A percentile compares a stretch with the other conserved stretches of the same genome.
Evolutionary conservation across 805 yeast species (phyloP).

Genomic region (Blastobotrys peoriensis): DNA sequence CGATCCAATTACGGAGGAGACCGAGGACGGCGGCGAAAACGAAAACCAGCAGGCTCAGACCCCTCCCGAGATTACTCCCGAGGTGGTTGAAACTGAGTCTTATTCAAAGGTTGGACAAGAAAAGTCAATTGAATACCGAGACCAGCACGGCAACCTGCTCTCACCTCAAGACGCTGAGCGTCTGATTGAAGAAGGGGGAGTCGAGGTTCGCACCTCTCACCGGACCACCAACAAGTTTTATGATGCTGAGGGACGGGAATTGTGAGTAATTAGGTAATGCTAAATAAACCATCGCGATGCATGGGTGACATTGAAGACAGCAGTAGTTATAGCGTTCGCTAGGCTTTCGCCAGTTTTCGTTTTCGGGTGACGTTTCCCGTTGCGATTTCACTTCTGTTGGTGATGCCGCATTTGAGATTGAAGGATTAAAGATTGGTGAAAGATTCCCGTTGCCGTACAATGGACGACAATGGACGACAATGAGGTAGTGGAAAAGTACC

Average conservation of each 20-base stretch:
- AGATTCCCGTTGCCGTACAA: no score
- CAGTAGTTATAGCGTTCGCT: no score
- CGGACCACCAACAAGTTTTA: conserved; percentile 5
- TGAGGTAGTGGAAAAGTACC: conserved; percentile 6
- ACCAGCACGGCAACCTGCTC: conserved; percentile 34
- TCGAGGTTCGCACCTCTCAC: conserved; percentile 13
- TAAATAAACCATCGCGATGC: no score
- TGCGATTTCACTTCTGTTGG: no score
- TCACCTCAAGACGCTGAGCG: conserved; percentile 19
- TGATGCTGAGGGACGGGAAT: conserved; percentile 13
- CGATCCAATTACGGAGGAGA: conserved; percentile 5
- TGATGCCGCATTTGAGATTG: no score
- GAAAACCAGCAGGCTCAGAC: not conserved
- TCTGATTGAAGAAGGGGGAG: conserved; percentile 13
- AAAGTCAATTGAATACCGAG: conserved; percentile 29
- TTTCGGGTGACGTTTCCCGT: no score
- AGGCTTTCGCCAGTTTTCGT: no score
- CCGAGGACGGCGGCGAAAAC: conserved; percentile 14
- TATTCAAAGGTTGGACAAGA: conserved; percentile 3
- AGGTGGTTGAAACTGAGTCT: not conserved
- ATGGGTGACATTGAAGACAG: no score
- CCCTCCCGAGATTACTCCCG: not conserved
- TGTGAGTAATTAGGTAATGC: no score
- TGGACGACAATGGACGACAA: conserved; percentile 3
- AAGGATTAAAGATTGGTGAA: no score